Evolutionary conservation across 2,329 filamentous ascomycete genomes (phyloP), one percentile per base, ranked within the genome.

Genomic region (Aureobasidium sp.): DNA sequence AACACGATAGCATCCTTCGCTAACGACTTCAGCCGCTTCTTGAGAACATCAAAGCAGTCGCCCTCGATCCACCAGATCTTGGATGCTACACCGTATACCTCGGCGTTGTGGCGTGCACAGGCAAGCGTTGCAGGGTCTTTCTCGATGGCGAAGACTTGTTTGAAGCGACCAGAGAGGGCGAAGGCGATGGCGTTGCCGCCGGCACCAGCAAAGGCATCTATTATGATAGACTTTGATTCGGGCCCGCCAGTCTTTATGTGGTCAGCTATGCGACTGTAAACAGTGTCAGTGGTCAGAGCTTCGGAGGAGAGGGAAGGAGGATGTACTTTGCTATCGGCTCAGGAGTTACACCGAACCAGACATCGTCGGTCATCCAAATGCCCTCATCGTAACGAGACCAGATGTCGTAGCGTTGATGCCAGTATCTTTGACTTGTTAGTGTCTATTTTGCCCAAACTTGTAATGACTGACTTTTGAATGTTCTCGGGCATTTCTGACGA

Each of bases 141-240:
- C 76, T 99, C 94, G 67, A 99, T 88, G 45, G 89, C 91, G 71
- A 97, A 91, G 66, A 99, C 84, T 66, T 85, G 87, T 57, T 86
- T 83, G 89, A 91, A 99, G 66, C 86, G 84, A 22, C 82, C 85
- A 0, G 87, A 90, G 11, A 87, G 82, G 20, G 94, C 93, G 68
- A 99, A 95, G n/a, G 92, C 91, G 68, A 99, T 97, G 27, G 88
- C 85, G 73, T 99, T 99, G 61, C 92, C 94, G 41, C 95, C 94
- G 0, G 90, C 91, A 47, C 94, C 94, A 31, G 87, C 90, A 75
- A 99, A 99, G 49, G 89, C 84, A 74, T 99, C 94, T 63, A 99
- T 85, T 41, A 99, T 78, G 39, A 87, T 83, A 11, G 79, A 84
- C 67, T 86, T 88, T 17, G 77, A 76, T 20, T 75, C 69, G 60